Evolutionary conservation across 768 basidiomycete species (phyloP), one percentile per base, ranked within the genome.

Genomic region (Fistulinella prunicolor): DNA sequence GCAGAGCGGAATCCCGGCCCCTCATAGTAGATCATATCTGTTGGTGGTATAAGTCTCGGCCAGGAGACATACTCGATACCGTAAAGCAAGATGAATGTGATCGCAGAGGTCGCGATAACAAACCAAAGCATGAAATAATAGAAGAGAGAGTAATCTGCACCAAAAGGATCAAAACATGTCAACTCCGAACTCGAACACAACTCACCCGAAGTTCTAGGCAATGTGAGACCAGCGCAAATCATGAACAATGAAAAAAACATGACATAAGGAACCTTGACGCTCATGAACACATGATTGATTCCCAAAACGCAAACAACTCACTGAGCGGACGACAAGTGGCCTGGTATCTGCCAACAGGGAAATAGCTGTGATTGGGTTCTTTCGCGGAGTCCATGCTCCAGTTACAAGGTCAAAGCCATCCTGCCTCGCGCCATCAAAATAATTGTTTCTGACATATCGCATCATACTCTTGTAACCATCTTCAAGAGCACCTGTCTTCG

Each of bases 321-420:
- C 94, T 30, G 91, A 83, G 62, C 90, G 87, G 57, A 85, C 83
- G 45, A 88, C 62, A 53, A 95, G 67, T n/a, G 94, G 90, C 44
- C 94, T 78, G 39, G 76, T 73, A 63, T 97, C 94, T 16, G 81
- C 73, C 39, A 95, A 73, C 51, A 92, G 72, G 51, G 87, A 85
- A 55, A 85, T 67, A 10, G 86, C 74, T 9, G 83, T 79, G 32
- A 83, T 73, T 17, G 86, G 85, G 30, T 81, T 85, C 57, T 80
- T 84, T 53, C 82, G 78, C n/a, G 94, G 89, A 28, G 83, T 75
- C 91, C 94, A 99, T 8, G 78, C 75, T 4, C 96, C 96, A 20
- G 94, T 94, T 51, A 99, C 75, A 48, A 99, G 76, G 65, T 99
- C 96, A 62, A 89, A 96, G 9, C 89, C 93, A 69, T 99, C 96